Percentiles rank a stretch among this genome's conserved stretches.
These are phyloP conservation scores for Vicia sativa DNA, from an alignment of 306 rosid genomes.

Conservation along the genomic window DNA sequence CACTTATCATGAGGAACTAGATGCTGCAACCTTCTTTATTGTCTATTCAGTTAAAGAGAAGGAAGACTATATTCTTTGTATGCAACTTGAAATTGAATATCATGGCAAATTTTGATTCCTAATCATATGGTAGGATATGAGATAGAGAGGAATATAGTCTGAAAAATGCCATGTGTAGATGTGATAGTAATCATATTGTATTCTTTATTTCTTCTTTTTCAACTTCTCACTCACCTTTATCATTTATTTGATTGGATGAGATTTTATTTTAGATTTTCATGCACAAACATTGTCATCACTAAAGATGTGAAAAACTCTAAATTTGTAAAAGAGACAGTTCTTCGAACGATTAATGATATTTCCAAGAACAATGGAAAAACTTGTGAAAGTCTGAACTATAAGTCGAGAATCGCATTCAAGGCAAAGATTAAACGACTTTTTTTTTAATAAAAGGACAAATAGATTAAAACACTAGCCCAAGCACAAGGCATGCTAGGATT, in stretches of 20 bases:
- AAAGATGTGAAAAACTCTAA: too few species aligned
- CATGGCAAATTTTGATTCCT: constrained; percentile 15
- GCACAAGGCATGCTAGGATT: too few species aligned
- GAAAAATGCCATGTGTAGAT: neutral
- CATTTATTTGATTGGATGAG: neutral
- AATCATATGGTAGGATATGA: constrained; percentile 17
- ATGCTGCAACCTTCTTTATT: constrained; percentile 11
- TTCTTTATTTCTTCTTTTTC: neutral
- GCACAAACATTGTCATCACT: too few species aligned
- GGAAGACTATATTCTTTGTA: constrained; percentile 6
- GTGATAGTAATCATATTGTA: neutral
- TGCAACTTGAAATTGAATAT: constrained; percentile 1
- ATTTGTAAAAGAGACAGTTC: too few species aligned
- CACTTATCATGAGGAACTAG: constrained; percentile 17
- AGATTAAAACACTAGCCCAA: too few species aligned
- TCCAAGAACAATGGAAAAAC: too few species aligned
- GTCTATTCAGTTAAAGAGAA: neutral
- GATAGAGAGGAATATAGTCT: constrained; percentile 22
- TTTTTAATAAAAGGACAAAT: too few species aligned
- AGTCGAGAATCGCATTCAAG: too few species aligned
- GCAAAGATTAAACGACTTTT: too few species aligned
- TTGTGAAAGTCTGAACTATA: too few species aligned
- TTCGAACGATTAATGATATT: too few species aligned
- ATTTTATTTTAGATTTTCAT: neutral
- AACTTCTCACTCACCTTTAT: constrained; percentile 3